Base-by-base conservation (phyloP, 2,329 filamentous ascomycete species). In the Coniosporium tulheliwenetii region DNA sequence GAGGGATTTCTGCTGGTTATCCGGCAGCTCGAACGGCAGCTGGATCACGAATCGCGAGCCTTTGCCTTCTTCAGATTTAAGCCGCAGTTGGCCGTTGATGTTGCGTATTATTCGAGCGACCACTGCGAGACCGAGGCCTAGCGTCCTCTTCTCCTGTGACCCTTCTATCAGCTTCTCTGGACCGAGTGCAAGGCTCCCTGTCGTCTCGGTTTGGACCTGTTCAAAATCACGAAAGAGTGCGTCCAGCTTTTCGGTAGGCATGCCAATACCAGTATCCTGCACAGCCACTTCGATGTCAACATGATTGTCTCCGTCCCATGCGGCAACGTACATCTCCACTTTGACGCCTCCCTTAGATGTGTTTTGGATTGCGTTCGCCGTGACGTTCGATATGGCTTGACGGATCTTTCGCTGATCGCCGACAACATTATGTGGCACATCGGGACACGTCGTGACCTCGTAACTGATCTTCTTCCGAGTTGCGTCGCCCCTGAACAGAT, bases 51-150 rank as follows among this genome's bases (percentile, higher is more conserved):
- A 93, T 40, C 82, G 72, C 13, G 85, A 87, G 1, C 87, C 86
- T 50, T 80, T 82, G 2, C 81, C 81, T 53, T 81, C 73, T 51
- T 91, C 84, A 0, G 85, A 93, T 51, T 86, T 89, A 1, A 94
- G 63, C 1, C 85, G 76, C 29, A 94, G 60, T 52, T 93, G 86
- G 0, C 86, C 87, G 43, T 89, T 80, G 83, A 93, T 91, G 52
- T 86, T 93, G n/a, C 79, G 75, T 30, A 94, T 70, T 31, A 85
- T 84, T 32, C 86, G 75, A 12, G 84, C 82, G n/a, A 93, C 86
- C 10, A 93, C 70, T 0, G 86, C 86, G n/a, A 94, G 68, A 0
- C 86, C 87, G 8, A 94, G 70, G 0, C 87, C 87, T 1, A 93
- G 60, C 0, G 77, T 77, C 8, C 64, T 61, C 40, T 64, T 64